Evolutionary conservation across 345 rosid genomes (phyloP).

Genomic region (Eutrema heterophyllum): DNA sequence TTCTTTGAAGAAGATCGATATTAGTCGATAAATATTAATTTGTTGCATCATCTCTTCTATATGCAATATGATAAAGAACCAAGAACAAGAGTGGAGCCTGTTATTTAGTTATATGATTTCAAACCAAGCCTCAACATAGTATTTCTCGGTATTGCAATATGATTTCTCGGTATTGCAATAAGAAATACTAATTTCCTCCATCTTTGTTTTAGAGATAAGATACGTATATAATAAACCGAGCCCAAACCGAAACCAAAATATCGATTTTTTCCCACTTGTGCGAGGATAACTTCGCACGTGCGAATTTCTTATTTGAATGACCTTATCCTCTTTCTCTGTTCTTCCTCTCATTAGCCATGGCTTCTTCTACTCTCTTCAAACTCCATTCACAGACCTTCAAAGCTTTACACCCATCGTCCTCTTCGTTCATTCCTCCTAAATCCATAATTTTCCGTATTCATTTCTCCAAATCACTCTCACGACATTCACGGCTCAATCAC

Average conservation of each 20-base stretch:
- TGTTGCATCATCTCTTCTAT: too few species aligned
- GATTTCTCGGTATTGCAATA: too few species aligned
- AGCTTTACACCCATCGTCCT: background rate
- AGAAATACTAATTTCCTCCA: too few species aligned
- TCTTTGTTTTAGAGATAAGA: too few species aligned
- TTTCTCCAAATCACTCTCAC: constrained; percentile 2
- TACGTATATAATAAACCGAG: background rate
- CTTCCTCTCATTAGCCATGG: constrained; percentile 18
- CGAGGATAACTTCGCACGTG: constrained; percentile 3
- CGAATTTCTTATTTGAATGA: constrained; percentile 7
- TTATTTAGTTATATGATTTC: too few species aligned
- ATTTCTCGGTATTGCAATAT: too few species aligned
- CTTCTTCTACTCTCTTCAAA: constrained; percentile 28
- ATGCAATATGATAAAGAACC: too few species aligned
- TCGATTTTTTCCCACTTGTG: background rate
- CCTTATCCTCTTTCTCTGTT: constrained; percentile 17
- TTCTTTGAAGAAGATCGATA: too few species aligned
- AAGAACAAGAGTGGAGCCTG: too few species aligned
- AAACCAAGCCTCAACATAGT: too few species aligned
- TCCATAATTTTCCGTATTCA: constrained; percentile 14
- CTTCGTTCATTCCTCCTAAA: background rate
- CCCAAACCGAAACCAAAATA: background rate
- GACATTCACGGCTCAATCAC: constrained; percentile 5
- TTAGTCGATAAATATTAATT: too few species aligned
- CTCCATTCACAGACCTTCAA: constrained; percentile 20